Conservation (phyloP, 139 green algal genomes). For the Chlamydomonas schloesseri region DNA sequence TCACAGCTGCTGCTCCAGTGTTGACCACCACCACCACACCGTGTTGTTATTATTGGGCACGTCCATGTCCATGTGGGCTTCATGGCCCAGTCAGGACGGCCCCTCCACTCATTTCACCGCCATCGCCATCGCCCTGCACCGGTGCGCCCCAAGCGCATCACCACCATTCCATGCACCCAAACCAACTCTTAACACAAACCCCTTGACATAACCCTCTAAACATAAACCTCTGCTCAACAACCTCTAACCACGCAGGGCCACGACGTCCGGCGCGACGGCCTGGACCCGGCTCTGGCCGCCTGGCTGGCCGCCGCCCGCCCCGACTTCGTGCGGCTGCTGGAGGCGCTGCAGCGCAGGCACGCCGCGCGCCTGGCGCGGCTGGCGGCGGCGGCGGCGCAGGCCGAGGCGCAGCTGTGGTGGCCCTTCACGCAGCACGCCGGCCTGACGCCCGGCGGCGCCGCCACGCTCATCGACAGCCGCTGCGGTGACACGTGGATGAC, state of each 20-base stretch:
- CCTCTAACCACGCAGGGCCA: conserved; percentile 19
- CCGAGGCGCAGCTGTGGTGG: conserved; percentile 88
- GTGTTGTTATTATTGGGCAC: too few species aligned
- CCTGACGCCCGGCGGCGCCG: conserved; percentile 42
- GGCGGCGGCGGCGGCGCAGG: conserved; percentile 18
- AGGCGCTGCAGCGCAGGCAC: conserved; percentile 59
- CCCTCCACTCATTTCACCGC: too few species aligned
- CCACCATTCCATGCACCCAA: too few species aligned
- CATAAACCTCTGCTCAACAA: too few species aligned
- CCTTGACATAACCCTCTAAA: too few species aligned
- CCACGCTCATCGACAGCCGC: conserved; percentile 85
- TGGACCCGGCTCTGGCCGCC: conserved; percentile 65
- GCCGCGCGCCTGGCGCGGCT: conserved; percentile 61
- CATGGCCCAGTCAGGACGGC: too few species aligned
- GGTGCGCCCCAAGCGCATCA: too few species aligned
- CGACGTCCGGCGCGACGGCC: background rate
- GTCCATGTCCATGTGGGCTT: too few species aligned
- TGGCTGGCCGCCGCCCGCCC: conserved; percentile 74
- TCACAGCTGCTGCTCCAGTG: too few species aligned
- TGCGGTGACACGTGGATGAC: conserved; percentile 85
- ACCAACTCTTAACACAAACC: too few species aligned
- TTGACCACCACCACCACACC: too few species aligned
- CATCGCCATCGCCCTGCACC: too few species aligned
- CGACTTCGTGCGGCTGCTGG: conserved; percentile 69
- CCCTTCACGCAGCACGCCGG: conserved; percentile 96